A percentile compares a stretch with the other conserved stretches of the same genome.
These are phyloP conservation scores for Chlamydomonas schloesseri DNA, from an alignment of 139 green algal genomes.

Conservation along the genomic window DNA sequence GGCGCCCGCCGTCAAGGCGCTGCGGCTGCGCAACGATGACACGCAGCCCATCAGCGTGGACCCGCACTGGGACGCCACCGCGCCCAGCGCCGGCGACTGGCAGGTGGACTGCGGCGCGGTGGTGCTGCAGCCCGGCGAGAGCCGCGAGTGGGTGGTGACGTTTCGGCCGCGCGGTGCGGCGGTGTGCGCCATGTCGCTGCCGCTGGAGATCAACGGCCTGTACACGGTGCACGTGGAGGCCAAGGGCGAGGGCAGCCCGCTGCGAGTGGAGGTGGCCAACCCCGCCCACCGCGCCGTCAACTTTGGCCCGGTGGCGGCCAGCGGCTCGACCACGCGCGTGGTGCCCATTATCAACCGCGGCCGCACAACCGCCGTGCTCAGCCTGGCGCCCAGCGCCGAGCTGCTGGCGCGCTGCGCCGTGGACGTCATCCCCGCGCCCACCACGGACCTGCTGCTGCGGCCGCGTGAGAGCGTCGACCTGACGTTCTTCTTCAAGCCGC, in stretches of 20 bases:
- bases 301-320: slow-evolving; percentile 66
- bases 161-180: slow-evolving; percentile 66
- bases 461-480: slow-evolving; percentile 68
- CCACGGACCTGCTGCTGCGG: slow-evolving; percentile 56
- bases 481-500: slow-evolving; percentile 70
- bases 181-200: slow-evolving; percentile 57
- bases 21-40: slow-evolving; percentile 80
- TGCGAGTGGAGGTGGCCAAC: slow-evolving; percentile 77
- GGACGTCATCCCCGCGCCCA: slow-evolving; percentile 56
- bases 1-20: slow-evolving; percentile 45
- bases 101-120: slow-evolving; percentile 55
- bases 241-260: slow-evolving; percentile 67
- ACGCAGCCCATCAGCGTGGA: slow-evolving; percentile 63
- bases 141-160: slow-evolving; percentile 57
- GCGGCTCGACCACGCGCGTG: slow-evolving; percentile 41
- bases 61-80: slow-evolving; percentile 44
- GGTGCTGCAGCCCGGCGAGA: slow-evolving; percentile 74
- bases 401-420: slow-evolving; percentile 49
- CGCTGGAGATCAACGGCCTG: slow-evolving; percentile 83
- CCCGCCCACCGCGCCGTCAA: slow-evolving; percentile 63
- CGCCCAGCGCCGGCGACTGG: slow-evolving; percentile 17
- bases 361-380: slow-evolving; percentile 59
- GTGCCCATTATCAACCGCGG: slow-evolving; percentile 73
- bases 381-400: slow-evolving; percentile 47
- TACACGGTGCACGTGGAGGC: slow-evolving; percentile 76